Conservation (phyloP, 345 rosid genomes). For the Raphanus sativus region DNA sequence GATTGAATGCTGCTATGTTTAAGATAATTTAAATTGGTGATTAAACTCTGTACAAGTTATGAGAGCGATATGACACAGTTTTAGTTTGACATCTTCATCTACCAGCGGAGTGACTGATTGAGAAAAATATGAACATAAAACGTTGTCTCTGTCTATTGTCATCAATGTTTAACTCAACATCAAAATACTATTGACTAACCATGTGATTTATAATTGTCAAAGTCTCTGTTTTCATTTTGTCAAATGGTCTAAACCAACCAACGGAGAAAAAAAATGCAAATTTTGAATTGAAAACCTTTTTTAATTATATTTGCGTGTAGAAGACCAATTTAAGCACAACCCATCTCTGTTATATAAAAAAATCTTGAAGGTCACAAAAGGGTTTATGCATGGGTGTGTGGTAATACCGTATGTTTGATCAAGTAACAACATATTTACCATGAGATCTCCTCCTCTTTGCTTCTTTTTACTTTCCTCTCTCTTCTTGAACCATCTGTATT, state of each 20-base stretch:
- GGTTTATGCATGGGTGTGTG: slow-evolving; percentile 32
- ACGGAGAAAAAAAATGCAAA: slow-evolving; percentile 11
- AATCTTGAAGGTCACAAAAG: slow-evolving; percentile 22
- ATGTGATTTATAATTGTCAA: slow-evolving; percentile 3
- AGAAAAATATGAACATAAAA: slow-evolving; percentile 16
- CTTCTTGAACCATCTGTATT: slow-evolving; percentile 35
- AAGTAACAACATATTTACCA: slow-evolving; percentile 32
- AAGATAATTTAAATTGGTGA: background rate
- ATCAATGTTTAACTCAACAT: slow-evolving; percentile 33
- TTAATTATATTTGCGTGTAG: background rate
- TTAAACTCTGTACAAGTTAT: background rate
- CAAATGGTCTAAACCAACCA: slow-evolving; percentile 22
- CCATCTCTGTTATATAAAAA: slow-evolving; percentile 25
- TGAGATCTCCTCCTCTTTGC: slow-evolving; percentile 4
- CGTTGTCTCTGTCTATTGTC: slow-evolving; percentile 19
- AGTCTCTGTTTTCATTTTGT: slow-evolving; percentile 12
- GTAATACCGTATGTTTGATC: slow-evolving; percentile 29
- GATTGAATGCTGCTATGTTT: background rate
- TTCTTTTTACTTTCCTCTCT: slow-evolving; percentile 17
- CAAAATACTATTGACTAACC: slow-evolving; percentile 7
- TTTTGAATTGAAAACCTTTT: slow-evolving; percentile 3
- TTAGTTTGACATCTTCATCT: slow-evolving; percentile 37
- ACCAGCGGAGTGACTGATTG: slow-evolving; percentile 17
- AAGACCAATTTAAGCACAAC: slow-evolving; percentile 22
- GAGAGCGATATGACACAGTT: slow-evolving; percentile 30